Evolutionary conservation across 148 eudicot genomes (phyloP), one percentile per base, ranked within the genome.

Genomic region (Simmondsia chinensis): DNA sequence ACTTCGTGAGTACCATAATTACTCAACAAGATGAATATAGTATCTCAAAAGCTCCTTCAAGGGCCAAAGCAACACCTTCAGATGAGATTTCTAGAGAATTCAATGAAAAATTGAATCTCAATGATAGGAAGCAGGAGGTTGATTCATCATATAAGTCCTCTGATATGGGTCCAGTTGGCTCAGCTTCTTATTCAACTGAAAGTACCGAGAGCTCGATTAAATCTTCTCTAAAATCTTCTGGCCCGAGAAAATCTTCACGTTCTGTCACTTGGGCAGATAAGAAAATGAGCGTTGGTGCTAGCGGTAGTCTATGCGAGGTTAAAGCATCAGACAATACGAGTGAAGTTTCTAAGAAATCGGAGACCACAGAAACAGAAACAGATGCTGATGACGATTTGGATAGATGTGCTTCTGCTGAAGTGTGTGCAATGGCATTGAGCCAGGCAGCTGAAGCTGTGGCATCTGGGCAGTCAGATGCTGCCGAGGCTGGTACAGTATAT

Each of bases 251-350:
- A 56, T 41, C 8, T 32, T 53, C 54, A n/a, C 74, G 78, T 28
- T 75, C 82, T 59, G 94, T 91, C 51, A 50, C 89, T 28, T 85
- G 99, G 99, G 89, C 94, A 25, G 94, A 91, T 70, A 74, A 82
- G 31, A 66, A 72, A 63, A 31, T 22, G 20, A 65, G 52, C 54
- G 50, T 60, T 54, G 34, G 41, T 50, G 50, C 30, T 25, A 54
- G 39, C 51, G 54, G 55, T 56, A 61, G 66, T 59, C 82, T 75
- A 43, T 63, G 74, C 33, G 81, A 80, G 54, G 44, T 48, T 55
- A 50, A 55, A 33, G 77, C 70, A 50, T 26, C 48, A 35, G 51
- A 65, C 39, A 55, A 56, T 31, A 43, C 51, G 11, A 55, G 58
- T 47, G 59, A 46, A 28, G 50, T 14, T 44, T 33, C 52, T 5